These are phyloP conservation scores for Gossypium bickii DNA, from an alignment of 345 rosid species.

Conservation along the genomic window DNA sequence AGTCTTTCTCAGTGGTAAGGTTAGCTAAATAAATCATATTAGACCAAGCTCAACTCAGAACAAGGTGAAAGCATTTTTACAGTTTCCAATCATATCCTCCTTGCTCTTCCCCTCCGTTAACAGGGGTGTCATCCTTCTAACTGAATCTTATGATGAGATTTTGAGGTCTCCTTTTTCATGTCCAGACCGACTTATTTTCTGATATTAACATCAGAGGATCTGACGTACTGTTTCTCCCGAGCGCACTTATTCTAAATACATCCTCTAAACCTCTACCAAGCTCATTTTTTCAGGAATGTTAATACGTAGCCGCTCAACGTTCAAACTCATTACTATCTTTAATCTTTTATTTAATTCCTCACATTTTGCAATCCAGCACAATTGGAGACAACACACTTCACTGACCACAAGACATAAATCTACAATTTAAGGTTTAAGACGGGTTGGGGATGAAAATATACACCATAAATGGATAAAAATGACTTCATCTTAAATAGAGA, in stretches of 20 bases:
- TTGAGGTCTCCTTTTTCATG: neutral
- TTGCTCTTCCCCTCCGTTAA: neutral
- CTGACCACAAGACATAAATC: neutral
- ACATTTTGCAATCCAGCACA: neutral
- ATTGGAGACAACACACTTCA: neutral
- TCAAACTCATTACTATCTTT: neutral
- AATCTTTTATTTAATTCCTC: neutral
- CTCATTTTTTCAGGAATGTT: neutral
- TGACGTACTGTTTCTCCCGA: neutral
- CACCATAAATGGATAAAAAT: neutral
- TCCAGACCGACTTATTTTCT: neutral
- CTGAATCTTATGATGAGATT: neutral
- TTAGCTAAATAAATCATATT: neutral
- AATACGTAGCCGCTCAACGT: neutral
- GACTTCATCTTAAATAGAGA: neutral
- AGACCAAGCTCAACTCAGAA: neutral
- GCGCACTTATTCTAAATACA: neutral
- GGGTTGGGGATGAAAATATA: neutral
- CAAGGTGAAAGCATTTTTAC: neutral
- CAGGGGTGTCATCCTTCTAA: neutral
- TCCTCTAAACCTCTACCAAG: neutral
- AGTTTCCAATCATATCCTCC: neutral
- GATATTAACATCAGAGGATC: neutral
- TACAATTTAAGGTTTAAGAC: neutral
- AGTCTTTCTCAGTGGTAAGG: neutral